phyloP scores from a whole-genome alignment of 768 basidiomycete species.

The Xerocomellus dryophilus region DNA sequence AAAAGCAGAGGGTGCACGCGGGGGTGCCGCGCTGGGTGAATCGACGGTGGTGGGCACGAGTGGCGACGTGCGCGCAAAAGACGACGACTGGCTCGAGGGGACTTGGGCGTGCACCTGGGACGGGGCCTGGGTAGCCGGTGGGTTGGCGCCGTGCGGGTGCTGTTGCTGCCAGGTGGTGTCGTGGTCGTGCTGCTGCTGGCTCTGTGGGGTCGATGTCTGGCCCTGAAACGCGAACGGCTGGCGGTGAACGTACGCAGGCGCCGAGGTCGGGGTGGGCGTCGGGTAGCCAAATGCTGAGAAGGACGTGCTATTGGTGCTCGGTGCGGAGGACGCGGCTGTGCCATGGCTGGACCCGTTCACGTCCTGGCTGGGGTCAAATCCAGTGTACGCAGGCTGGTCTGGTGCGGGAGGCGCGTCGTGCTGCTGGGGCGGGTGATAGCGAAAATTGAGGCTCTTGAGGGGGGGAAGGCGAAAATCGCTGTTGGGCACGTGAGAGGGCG shows the following conservation, averaged over 20 bases:
- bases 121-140: conserved; percentile 12
- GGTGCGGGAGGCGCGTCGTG: conserved; percentile 8
- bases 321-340: background rate
- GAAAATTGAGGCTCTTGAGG: conserved; percentile 70
- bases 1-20: conserved; percentile 12
- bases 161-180: conserved; percentile 26
- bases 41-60: conserved; percentile 31
- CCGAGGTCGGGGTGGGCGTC: conserved; percentile 24
- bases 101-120: conserved; percentile 21
- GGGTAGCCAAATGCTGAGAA: conserved; percentile 21
- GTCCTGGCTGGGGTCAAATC: conserved; percentile 25
- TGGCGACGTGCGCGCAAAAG: conserved; percentile 27
- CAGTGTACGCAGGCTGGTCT: conserved; percentile 13
- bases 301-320: conserved; percentile 14
- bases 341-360: background rate
- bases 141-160: conserved; percentile 16
- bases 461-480: conserved; percentile 61
- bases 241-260: conserved; percentile 20
- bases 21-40: conserved; percentile 3
- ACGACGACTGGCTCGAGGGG: conserved; percentile 10
- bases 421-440: conserved; percentile 36
- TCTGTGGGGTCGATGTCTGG: conserved; percentile 13
- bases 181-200: conserved; percentile 22
- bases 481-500: conserved; percentile 37
- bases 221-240: conserved; percentile 21